Evolutionary conservation across 2,329 filamentous ascomycete genomes (phyloP).

Genomic region (Chrysosporium keratinophilum): DNA sequence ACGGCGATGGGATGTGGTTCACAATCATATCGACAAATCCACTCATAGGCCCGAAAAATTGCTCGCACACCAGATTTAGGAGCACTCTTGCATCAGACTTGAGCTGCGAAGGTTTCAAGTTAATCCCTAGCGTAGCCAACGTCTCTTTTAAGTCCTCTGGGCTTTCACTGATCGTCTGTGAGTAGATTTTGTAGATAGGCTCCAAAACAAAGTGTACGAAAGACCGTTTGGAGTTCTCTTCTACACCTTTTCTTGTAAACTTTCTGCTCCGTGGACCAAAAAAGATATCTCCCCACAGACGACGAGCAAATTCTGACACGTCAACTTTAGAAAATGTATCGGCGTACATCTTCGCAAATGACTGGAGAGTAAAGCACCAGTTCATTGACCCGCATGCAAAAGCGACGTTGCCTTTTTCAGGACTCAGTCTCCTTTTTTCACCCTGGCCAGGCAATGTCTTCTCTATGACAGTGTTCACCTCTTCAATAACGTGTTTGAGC

Average conservation of each 20-base stretch:
- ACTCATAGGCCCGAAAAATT: slow-evolving; percentile 83
- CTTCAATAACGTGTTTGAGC: slow-evolving; percentile 94
- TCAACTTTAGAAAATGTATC: slow-evolving; percentile 77
- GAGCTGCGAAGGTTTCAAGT: slow-evolving; percentile 83
- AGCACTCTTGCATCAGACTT: slow-evolving; percentile 81
- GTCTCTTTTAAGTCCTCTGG: slow-evolving; percentile 74
- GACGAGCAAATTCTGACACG: slow-evolving; percentile 66
- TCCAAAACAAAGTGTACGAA: slow-evolving; percentile 94
- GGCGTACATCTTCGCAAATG: slow-evolving; percentile 93
- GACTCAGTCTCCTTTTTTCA: slow-evolving; percentile 70
- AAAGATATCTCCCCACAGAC: slow-evolving; percentile 94
- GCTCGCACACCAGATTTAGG: slow-evolving; percentile 78
- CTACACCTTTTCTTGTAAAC: slow-evolving; percentile 78
- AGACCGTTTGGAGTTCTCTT: slow-evolving; percentile 68
- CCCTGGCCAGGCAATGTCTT: slow-evolving; percentile 73
- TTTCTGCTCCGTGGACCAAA: slow-evolving; percentile 84
- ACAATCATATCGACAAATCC: slow-evolving; percentile 96
- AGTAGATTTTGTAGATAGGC: slow-evolving; percentile 95
- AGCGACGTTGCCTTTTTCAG: slow-evolving; percentile 95
- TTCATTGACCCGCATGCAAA: slow-evolving; percentile 89
- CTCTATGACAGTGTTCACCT: slow-evolving; percentile 93
- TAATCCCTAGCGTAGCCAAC: slow-evolving; percentile 67
- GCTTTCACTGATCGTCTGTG: slow-evolving; percentile 84
- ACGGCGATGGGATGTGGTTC: slow-evolving; percentile 76
- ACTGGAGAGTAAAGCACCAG: slow-evolving; percentile 92